These are phyloP conservation scores for Fusarium miscanthi DNA, from an alignment of 2,329 filamentous ascomycete genomes.

Conservation along the genomic window DNA sequence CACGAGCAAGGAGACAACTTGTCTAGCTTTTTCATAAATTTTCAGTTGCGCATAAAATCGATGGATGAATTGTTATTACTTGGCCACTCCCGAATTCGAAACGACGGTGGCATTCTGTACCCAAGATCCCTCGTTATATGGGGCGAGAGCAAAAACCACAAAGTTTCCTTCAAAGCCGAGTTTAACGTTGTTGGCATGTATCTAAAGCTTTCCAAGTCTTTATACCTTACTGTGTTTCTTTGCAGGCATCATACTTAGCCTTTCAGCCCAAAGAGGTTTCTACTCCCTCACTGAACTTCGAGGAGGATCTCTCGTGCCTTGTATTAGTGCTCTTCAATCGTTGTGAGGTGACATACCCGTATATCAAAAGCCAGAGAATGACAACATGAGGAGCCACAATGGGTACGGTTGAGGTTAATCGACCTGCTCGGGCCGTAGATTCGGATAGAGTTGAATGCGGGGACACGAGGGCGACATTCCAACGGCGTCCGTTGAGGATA, in stretches of 20 bases:
- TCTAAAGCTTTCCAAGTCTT: not conserved
- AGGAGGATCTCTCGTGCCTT: not conserved
- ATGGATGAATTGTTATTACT: not conserved
- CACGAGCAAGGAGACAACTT: not conserved
- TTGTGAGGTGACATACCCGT: not conserved
- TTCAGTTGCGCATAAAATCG: not conserved
- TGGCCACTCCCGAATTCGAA: not conserved
- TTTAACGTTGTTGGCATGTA: not conserved
- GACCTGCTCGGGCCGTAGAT: not conserved
- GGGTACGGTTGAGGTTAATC: not conserved
- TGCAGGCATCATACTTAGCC: not conserved
- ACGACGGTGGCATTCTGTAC: not conserved
- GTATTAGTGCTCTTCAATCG: not conserved
- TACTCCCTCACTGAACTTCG: not conserved
- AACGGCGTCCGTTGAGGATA: not conserved
- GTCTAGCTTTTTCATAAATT: not conserved
- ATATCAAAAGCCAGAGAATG: not conserved
- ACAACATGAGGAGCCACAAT: not conserved
- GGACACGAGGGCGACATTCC: not conserved
- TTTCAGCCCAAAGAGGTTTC: not conserved
- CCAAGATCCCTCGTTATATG: not conserved
- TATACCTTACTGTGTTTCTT: not conserved
- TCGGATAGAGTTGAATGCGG: not conserved
- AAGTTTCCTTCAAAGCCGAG: not conserved
- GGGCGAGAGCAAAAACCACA: not conserved